Evolutionary conservation across 1,139 yeast species (phyloP), one percentile per base, ranked within the genome.

Genomic region (Sugiyamaella neomexicana): DNA sequence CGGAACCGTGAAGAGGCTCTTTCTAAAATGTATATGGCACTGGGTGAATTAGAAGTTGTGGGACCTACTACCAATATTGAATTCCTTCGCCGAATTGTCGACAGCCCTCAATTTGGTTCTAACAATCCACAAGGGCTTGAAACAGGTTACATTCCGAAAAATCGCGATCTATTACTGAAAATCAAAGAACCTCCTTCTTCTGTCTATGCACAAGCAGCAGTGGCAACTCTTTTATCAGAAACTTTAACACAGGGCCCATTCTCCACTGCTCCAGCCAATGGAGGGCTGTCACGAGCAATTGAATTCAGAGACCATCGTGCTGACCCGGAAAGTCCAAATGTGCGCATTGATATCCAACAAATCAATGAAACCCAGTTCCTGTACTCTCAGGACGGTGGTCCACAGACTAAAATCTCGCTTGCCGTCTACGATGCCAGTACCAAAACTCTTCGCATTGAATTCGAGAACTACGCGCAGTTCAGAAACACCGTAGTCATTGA

Each of bases 31-130:
- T 57, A 60, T 32, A 56, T 62, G 12, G 70, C 71, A 9, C 61
- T 69, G 34, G 65, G 64, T 29, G 68, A 65, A 55, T 61, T 68
- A 41, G 71, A 69, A 53, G 66, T 69, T 41, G 72, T 66, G 3
- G 72, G 72, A 5, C 72, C 72, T n/a, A 63, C 65, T 37, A 69
- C 72, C 27, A 69, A 69, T 55, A 62, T 68, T 52, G 72, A 69
- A 57, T 69, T 69, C 54, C 58, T 68, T 53, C 65, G 68, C 58
- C 61, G 70, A 16, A 66, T 69, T 15, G 62, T 67, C 29, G 58
- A 56, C 27, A 57, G 50, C 34, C 57, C 63, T 15, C 65, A 63
- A 17, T 69, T 69, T 55, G 65, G 63, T 13, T 68, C 71, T 2
- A 63, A 68, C 39, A 52, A 60, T 32, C 72, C 72, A 1, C 20